These are phyloP conservation scores for Fraxinus sp. DNA, from an alignment of 305 asterid species.

Conservation along the genomic window DNA sequence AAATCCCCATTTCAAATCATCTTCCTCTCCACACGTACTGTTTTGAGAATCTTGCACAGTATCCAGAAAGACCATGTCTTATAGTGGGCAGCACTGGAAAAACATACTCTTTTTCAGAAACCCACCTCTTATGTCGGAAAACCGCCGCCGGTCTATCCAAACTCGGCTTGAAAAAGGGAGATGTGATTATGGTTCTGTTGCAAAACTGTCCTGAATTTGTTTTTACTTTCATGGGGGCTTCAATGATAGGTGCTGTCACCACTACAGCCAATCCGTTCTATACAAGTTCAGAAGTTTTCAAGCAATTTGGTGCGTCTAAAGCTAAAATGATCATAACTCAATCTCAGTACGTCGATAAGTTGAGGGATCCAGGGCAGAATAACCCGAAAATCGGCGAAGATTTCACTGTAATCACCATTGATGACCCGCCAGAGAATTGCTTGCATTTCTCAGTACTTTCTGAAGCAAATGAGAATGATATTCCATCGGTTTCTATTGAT, in stretches of 20 bases:
- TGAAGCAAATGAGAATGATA: slow-evolving; percentile 39
- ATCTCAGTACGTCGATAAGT: slow-evolving; percentile 63
- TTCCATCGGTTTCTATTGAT: slow-evolving; percentile 33
- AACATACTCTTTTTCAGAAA: slow-evolving; percentile 55
- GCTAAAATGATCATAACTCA: slow-evolving; percentile 63
- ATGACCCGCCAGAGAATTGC: slow-evolving; percentile 57
- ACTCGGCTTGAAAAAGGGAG: slow-evolving; percentile 49
- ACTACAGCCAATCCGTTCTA: slow-evolving; percentile 74
- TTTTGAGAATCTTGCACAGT: slow-evolving; percentile 37
- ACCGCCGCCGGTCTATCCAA: slow-evolving; percentile 60
- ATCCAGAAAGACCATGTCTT: slow-evolving; percentile 53
- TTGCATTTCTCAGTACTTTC: slow-evolving; percentile 50
- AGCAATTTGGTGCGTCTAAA: slow-evolving; percentile 54
- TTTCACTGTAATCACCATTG: slow-evolving; percentile 53
- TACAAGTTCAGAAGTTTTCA: slow-evolving; percentile 57
- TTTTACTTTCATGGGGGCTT: slow-evolving; percentile 66
- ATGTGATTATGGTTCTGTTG: slow-evolving; percentile 66
- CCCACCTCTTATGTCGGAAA: slow-evolving; percentile 48
- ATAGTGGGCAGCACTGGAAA: slow-evolving; percentile 43
- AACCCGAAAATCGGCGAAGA: slow-evolving; percentile 39
- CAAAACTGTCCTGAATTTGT: slow-evolving; percentile 74
- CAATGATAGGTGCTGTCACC: slow-evolving; percentile 66
- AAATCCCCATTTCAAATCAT: slow-evolving; percentile 51
- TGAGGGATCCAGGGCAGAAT: slow-evolving; percentile 43
- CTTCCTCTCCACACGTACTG: slow-evolving; percentile 72